Evolutionary conservation across 1,284 basidiomycete genomes (phyloP), one percentile per base, ranked within the genome.

Genomic region (Thecaphora thlaspeos): DNA sequence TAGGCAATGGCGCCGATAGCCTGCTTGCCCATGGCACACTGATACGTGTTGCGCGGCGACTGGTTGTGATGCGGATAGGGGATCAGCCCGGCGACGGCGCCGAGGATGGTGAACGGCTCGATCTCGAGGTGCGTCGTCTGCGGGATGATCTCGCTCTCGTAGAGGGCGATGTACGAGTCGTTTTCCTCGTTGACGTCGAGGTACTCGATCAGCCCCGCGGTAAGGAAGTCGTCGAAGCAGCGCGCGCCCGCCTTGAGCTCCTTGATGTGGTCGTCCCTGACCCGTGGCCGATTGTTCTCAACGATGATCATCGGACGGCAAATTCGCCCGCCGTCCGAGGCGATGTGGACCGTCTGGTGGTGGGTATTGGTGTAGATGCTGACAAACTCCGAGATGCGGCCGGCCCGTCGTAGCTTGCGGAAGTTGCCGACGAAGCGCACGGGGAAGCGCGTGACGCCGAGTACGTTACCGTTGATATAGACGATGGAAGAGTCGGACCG

Each of bases 1-100:
- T 94, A 96, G 0, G 87, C 94, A 67, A 98, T 98, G 2, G 92
- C 93, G n/a, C 95, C 95, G 61, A 98, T 97, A 0, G 95, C 95
- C 82, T 99, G 95, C 82, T 99, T 99, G 61, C 95, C 95, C 95
- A 98, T 99, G 47, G 95, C 95, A 77, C 95, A 98, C 82, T 99
- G 70, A 17, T 98, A 98, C 2, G 95, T 98, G 76, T 98, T 97
- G 51, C 95, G 87, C 4, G 96, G 95, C 2, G 93, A 97, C 78
- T 99, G 96, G 76, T 99, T 98, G 80, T 99, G 95, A 77, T 99
- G 95, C 0, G 96, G 95, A 76, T 98, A 99, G 10, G 95, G 95
- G 74, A 99, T 98, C 19, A 99, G 84, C 36, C 96, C 95, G 7
- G 95, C 95, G 39, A 97, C 94, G 18, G 93, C 95, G 9, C 95